phyloP scores from a whole-genome alignment of 805 yeast species.

The Allodekkera sacchari region DNA sequence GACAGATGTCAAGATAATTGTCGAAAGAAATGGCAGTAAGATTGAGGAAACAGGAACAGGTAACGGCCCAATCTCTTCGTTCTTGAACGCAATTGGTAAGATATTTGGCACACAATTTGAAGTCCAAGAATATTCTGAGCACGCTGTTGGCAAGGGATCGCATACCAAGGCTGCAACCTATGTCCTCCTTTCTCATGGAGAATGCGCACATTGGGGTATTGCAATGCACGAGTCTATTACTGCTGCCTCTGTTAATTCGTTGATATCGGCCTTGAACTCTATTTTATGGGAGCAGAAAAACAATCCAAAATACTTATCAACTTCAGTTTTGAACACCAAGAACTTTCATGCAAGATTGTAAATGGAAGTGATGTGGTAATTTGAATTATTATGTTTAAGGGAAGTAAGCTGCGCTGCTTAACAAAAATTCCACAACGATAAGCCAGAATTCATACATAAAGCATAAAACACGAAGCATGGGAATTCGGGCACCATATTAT shows the following conservation, averaged over 20 bases:
- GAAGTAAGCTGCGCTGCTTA: no score
- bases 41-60: constrained; percentile 47
- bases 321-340: no score
- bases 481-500: no score
- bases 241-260: constrained; percentile 68
- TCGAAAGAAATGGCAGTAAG: constrained; percentile 27
- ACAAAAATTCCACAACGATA: no score
- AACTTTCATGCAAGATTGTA: no score
- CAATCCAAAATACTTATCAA: no score
- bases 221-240: constrained; percentile 89
- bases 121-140: constrained; percentile 63
- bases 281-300: no score
- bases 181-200: constrained; percentile 29
- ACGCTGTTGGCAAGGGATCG: constrained; percentile 65
- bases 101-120: constrained; percentile 46
- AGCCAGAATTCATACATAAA: no score
- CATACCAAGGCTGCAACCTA: constrained; percentile 69
- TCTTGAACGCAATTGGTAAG: constrained; percentile 53
- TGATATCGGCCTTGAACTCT: constrained; percentile 55
- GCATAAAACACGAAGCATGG: no score
- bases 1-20: constrained; percentile 34
- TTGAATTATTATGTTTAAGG: no score
- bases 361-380: no score
- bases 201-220: constrained; percentile 66
- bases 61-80: constrained; percentile 74